Evolutionary conservation across 2,329 filamentous ascomycete species (phyloP).

Genomic region (Xylaria sp.): DNA sequence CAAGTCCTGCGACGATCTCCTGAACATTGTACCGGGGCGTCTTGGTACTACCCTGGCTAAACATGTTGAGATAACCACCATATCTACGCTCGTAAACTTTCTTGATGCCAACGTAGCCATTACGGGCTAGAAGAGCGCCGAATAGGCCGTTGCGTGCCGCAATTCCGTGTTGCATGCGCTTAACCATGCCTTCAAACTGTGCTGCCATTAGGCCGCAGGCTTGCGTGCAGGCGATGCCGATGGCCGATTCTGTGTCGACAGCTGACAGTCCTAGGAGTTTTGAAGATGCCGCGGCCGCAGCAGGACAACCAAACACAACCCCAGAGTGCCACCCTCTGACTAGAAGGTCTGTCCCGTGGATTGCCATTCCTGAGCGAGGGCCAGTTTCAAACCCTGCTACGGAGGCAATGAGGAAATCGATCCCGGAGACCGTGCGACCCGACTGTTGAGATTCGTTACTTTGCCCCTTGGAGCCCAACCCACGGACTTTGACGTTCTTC

Average conservation of each 20-base stretch:
- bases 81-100: constrained; percentile 52
- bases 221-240: constrained; percentile 56
- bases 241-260: constrained; percentile 49
- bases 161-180: constrained; percentile 60
- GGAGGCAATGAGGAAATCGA: constrained; percentile 49
- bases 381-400: constrained; percentile 55
- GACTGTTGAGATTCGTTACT: neutral
- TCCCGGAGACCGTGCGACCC: constrained; percentile 43
- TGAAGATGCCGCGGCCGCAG: constrained; percentile 46
- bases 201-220: constrained; percentile 55
- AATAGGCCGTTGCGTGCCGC: constrained; percentile 57
- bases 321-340: constrained; percentile 56
- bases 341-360: constrained; percentile 54
- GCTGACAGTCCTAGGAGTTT: constrained; percentile 50
- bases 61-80: constrained; percentile 56
- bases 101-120: constrained; percentile 55
- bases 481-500: constrained; percentile 27
- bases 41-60: constrained; percentile 46
- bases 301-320: constrained; percentile 53
- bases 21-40: constrained; percentile 32
- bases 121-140: constrained; percentile 52
- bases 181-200: constrained; percentile 56
- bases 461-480: constrained; percentile 3
- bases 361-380: constrained; percentile 45
- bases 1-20: constrained; percentile 49